Evolutionary conservation across 2,329 filamentous ascomycete species (phyloP).

Genomic region (Hypocrella siamensis): DNA sequence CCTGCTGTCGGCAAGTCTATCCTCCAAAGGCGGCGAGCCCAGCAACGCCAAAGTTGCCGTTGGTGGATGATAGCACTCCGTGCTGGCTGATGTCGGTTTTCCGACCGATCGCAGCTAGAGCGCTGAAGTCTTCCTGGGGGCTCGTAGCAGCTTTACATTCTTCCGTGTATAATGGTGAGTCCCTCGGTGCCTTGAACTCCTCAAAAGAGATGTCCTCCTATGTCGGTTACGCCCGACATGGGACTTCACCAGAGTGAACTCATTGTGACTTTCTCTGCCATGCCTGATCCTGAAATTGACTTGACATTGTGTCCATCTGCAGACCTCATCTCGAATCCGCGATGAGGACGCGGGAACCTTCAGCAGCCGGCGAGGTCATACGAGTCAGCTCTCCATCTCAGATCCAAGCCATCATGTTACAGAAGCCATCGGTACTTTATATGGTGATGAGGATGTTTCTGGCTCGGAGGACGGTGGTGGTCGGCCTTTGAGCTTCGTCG

Average conservation of each 20-base stretch:
- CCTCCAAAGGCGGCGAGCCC: slow-evolving; percentile 8
- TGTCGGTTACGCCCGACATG: too few species aligned
- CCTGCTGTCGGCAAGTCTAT: slow-evolving; percentile 9
- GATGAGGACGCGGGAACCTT: slow-evolving; percentile 40
- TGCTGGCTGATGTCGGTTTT: background rate
- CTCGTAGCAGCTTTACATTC: slow-evolving; percentile 15
- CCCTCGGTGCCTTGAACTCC: slow-evolving; percentile 2
- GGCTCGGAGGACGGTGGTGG: slow-evolving; percentile 29
- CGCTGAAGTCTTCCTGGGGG: background rate
- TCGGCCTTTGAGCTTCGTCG: slow-evolving; percentile 62
- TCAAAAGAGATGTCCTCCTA: background rate
- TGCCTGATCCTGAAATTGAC: background rate
- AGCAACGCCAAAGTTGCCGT: slow-evolving; percentile 9
- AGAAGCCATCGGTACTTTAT: slow-evolving; percentile 82
- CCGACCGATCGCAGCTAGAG: background rate
- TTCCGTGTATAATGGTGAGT: slow-evolving; percentile 35
- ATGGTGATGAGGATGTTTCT: slow-evolving; percentile 58
- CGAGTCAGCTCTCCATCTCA: slow-evolving; percentile 51
- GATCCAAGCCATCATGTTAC: slow-evolving; percentile 90
- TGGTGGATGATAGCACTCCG: slow-evolving; percentile 13
- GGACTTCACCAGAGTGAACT: too few species aligned
- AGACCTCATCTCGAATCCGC: slow-evolving; percentile 44
- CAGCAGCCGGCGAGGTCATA: slow-evolving; percentile 41
- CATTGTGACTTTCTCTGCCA: background rate
- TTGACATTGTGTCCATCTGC: background rate